Evolutionary conservation across 352 stramenopile species (phyloP), one percentile per base, ranked within the genome.

Genomic region (Salisapilia sapeloensis): DNA sequence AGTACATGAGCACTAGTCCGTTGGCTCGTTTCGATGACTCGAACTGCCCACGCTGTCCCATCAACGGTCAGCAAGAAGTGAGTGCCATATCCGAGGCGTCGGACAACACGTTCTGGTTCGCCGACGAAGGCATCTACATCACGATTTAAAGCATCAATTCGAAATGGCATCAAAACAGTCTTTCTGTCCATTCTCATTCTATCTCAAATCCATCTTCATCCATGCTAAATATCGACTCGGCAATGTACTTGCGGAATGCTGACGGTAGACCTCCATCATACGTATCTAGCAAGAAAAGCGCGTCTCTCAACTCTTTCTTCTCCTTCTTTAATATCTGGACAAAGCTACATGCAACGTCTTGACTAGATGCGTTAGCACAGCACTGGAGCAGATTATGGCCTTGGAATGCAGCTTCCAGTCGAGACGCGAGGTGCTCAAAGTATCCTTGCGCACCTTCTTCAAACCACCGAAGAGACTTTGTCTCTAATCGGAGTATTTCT

Each of bases 41-140:
- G 22, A 89, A 89, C 46, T 89, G 74, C 30, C 70, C 70, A 12
- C 57, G 50, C 17, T 89, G 74, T 37, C 74, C 74, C 29, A 89
- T 89, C 46, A 82, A 84, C 40, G 74, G 74, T 13, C 74, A 89
- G 48, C 74, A 89, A 44, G 66, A 89, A 52, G 74, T 89, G 25
- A 85, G 66, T 40, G 60, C 60, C 1, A 63, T 39, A 21, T 40
- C 53, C n/a, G 46, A 54, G 11, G 60, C 54, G 32, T 42, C 48
- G n/a, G 62, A 67, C 22, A 44, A 50, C 33, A 69, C 66, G 32
- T 40, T 83, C 17, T 89, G 74, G 74, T 84, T 79, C 26, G 74
- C 74, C 21, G 70, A 54, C 30, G 74, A 89, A 35, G 74, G 74
- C 25, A 82, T 89, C 35, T 89, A 89, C 62, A 53, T 82, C 32